These are phyloP conservation scores for Amanita phalloides DNA, from an alignment of 768 basidiomycete species.

Conservation along the genomic window DNA sequence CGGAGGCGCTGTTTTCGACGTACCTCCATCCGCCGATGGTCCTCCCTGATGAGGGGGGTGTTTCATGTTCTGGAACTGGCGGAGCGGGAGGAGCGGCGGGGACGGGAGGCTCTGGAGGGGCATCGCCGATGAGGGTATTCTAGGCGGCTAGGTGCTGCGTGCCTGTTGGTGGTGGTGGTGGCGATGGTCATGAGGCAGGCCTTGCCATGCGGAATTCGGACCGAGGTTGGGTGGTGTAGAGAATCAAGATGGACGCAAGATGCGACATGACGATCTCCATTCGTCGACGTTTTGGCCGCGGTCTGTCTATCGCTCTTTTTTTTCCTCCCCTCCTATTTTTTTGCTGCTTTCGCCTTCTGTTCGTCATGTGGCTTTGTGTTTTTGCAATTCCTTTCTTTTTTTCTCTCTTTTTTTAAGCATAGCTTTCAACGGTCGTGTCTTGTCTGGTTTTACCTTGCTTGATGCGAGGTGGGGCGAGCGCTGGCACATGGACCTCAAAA, in stretches of 20 bases:
- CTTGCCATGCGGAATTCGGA: not conserved
- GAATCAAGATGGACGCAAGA: too few species aligned
- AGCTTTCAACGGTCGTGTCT: not conserved
- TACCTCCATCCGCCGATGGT: slow-evolving; percentile 38
- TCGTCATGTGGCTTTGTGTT: too few species aligned
- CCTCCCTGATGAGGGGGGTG: slow-evolving; percentile 21
- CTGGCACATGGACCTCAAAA: not conserved
- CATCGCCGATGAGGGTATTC: slow-evolving; percentile 4
- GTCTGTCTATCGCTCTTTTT: too few species aligned
- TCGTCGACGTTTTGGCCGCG: not conserved
- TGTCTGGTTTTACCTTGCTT: not conserved
- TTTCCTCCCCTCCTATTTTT: too few species aligned
- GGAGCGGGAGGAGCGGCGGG: not conserved
- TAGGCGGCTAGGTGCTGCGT: not conserved
- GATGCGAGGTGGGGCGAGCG: not conserved
- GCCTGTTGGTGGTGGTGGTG: not conserved
- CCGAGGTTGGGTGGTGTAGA: not conserved
- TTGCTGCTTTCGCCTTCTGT: too few species aligned
- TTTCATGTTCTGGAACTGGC: not conserved
- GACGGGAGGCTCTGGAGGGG: not conserved
- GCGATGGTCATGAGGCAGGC: not conserved
- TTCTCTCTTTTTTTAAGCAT: too few species aligned
- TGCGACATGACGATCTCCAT: not conserved
- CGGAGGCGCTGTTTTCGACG: slow-evolving; percentile 33
- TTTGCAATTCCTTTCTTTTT: too few species aligned